Evolutionary conservation across 2,329 filamentous ascomycete species (phyloP).

Genomic region (Stagonosporopsis vannaccii): DNA sequence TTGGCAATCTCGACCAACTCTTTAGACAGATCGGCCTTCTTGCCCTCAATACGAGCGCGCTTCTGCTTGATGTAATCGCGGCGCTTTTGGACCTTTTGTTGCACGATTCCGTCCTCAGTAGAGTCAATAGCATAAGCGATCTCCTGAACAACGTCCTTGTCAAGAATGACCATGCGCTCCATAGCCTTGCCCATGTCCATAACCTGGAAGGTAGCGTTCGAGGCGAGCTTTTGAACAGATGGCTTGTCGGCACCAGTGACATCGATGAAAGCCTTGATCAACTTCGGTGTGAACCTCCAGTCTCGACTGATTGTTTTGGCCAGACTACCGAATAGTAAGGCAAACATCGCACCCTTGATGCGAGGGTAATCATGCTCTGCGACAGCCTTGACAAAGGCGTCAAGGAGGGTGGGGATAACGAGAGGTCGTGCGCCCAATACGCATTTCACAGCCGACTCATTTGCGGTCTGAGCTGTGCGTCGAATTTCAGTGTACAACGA

Average conservation of each 20-base stretch:
- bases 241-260: conserved; percentile 91
- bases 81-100: conserved; percentile 67
- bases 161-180: conserved; percentile 83
- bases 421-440: conserved; percentile 86
- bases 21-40: conserved; percentile 80
- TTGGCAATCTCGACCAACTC: conserved; percentile 81
- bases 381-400: conserved; percentile 79
- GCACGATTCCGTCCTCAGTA: conserved; percentile 63
- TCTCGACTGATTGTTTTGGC: conserved; percentile 87
- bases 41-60: conserved; percentile 77
- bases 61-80: conserved; percentile 78
- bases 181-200: conserved; percentile 91
- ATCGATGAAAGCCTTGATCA: conserved; percentile 88
- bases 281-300: conserved; percentile 92
- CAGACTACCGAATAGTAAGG: conserved; percentile 85
- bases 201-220: conserved; percentile 81
- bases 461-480: conserved; percentile 88
- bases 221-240: conserved; percentile 89
- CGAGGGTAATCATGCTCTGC: conserved; percentile 82
- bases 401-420: conserved; percentile 86
- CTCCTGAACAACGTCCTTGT: conserved; percentile 72
- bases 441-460: conserved; percentile 91
- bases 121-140: conserved; percentile 58
- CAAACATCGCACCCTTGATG: conserved; percentile 95
- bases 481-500: conserved; percentile 95